Conservation (phyloP, 768 basidiomycete genomes). For the Imleria badia region DNA sequence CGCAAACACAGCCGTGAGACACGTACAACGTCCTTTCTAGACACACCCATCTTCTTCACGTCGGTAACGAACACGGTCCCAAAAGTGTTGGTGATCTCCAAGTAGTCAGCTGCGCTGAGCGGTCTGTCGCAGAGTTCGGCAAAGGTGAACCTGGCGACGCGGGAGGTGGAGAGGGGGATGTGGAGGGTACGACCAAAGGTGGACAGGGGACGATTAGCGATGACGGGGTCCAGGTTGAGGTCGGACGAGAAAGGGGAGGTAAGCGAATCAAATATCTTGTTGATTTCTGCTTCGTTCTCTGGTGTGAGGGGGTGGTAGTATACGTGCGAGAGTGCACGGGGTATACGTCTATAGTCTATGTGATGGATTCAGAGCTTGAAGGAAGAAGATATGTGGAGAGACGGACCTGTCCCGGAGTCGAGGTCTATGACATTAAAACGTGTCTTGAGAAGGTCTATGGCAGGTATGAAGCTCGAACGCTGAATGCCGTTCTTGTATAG, state of each 20-base stretch:
- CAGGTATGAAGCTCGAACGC: slow-evolving; percentile 89
- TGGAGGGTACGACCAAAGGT: slow-evolving; percentile 89
- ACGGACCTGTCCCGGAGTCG: slow-evolving; percentile 86
- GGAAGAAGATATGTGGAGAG: slow-evolving; percentile 11
- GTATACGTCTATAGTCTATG: slow-evolving; percentile 91
- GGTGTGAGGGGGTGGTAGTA: slow-evolving; percentile 82
- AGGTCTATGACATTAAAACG: slow-evolving; percentile 88
- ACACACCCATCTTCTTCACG: slow-evolving; percentile 85
- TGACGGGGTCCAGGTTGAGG: slow-evolving; percentile 44
- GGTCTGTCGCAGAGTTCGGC: slow-evolving; percentile 84
- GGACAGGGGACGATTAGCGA: slow-evolving; percentile 60
- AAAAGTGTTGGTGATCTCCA: slow-evolving; percentile 89
- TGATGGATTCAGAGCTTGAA: neutral
- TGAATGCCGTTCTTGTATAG: slow-evolving; percentile 99
- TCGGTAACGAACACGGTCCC: slow-evolving; percentile 84
- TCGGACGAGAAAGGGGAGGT: slow-evolving; percentile 46
- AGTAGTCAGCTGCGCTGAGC: slow-evolving; percentile 91
- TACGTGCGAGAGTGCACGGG: slow-evolving; percentile 89
- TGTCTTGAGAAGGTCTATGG: slow-evolving; percentile 89
- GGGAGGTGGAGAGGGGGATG: slow-evolving; percentile 77
- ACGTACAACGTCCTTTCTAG: slow-evolving; percentile 80
- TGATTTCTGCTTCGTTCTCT: slow-evolving; percentile 66
- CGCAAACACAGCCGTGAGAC: neutral
- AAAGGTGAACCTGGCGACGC: slow-evolving; percentile 85
- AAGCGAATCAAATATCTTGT: slow-evolving; percentile 80